Base-by-base conservation (phyloP, 768 basidiomycete species). In the Clavaria fumosa region DNA sequence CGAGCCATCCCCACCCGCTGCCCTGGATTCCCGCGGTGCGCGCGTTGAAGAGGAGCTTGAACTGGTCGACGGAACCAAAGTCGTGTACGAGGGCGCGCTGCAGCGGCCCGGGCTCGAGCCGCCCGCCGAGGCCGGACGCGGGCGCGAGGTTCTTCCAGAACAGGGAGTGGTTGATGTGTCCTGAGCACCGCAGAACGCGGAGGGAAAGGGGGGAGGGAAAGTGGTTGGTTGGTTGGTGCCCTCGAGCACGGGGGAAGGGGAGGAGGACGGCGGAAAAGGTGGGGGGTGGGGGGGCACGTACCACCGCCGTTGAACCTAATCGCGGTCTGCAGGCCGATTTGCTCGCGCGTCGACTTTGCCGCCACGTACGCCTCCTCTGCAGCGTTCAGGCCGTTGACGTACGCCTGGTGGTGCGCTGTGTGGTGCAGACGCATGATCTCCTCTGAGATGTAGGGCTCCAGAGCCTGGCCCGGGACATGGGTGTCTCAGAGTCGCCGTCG, bases 101-200 rank as follows among this genome's bases (percentile, higher is more conserved):
- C 38, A 97, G 65, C 7, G 74, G 64, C 3, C 82, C 83, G 19
- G 65, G 64, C 4, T 53, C 52, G 23, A 88, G 63, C 48, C 72
- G 64, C 6, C 83, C 83, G 27, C 81, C 83, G 6, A 67, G 70
- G 28, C 55, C 55, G 35, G 58, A 59, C 17, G 60, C 56, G 3
- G 95, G 95, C 0, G 89, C 81, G 45, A 99, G 72, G 60, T 93
- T 97, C 60, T 79, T 85, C 95, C 95, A 99, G 69, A 99, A 99
- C 23, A 97, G 66, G 10, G 89, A 75, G 59, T 93, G 90, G 59
- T 95, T 95, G 55, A 91, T 86, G 52, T 91, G 89, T 3, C 86
- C 84, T 81, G 40, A 10, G 18, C 2, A 30, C 14, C n/a, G n/a
- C n/a, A n/a, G n/a, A n/a, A n/a, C n/a, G n/a, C n/a, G n/a, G n/a